Evolutionary conservation across 441 rosid genomes (phyloP).

Genomic region (Kokia cookei): DNA sequence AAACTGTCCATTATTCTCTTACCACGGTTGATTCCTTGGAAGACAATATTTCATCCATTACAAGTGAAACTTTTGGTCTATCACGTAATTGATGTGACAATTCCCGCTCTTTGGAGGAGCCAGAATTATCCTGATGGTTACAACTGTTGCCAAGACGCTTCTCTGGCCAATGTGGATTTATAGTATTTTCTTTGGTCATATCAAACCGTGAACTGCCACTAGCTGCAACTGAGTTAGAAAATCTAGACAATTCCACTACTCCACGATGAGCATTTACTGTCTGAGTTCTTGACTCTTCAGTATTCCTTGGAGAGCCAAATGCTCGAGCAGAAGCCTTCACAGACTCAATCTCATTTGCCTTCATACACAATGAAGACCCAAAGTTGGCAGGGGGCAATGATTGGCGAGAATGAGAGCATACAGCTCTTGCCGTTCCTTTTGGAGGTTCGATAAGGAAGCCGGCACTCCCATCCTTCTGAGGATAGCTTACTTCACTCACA

Average conservation of each 20-base stretch:
- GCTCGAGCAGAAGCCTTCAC: constrained; percentile 15
- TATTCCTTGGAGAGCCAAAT: constrained; percentile 28
- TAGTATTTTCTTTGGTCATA: constrained; percentile 27
- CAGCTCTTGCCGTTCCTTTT: constrained; percentile 25
- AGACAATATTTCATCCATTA: constrained; percentile 33
- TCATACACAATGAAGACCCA: constrained; percentile 25
- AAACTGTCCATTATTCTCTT: constrained; percentile 6
- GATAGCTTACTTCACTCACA: constrained; percentile 39
- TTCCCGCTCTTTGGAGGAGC: constrained; percentile 27
- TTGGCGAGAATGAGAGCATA: constrained; percentile 27
- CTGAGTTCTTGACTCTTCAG: constrained; percentile 32
- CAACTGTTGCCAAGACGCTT: constrained; percentile 26
- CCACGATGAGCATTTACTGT: constrained; percentile 37
- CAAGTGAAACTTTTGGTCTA: constrained; percentile 31
- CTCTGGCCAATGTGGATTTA: constrained; percentile 34
- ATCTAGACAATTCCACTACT: constrained; percentile 49
- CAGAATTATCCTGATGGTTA: constrained; percentile 18
- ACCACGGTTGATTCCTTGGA: constrained; percentile 43
- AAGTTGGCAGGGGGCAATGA: constrained; percentile 14
- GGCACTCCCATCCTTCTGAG: constrained; percentile 35
- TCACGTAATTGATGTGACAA: constrained; percentile 46
- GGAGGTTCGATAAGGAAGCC: constrained; percentile 44
- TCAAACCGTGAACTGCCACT: constrained; percentile 58
- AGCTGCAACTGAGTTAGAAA: constrained; percentile 65
- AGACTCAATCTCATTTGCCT: constrained; percentile 20